A percentile compares a stretch with the other conserved stretches of the same genome.
phyloP scores from a whole-genome alignment of 1,284 basidiomycete genomes.

The Dichomitus squalens region DNA sequence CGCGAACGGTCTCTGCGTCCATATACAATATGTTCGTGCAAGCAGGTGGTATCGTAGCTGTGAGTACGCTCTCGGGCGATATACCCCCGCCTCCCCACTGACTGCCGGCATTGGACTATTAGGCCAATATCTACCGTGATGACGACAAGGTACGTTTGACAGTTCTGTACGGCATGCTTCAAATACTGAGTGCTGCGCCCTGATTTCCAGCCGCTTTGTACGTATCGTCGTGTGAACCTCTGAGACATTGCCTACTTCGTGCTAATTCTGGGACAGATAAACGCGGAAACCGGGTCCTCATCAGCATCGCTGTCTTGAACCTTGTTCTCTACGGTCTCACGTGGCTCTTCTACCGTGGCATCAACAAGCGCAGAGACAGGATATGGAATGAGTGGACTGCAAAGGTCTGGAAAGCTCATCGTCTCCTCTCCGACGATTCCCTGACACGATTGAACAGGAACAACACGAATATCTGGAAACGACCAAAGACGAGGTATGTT shows the following conservation, averaged over 20 bases:
- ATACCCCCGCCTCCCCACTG: background rate
- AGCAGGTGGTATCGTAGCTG: constrained; percentile 51
- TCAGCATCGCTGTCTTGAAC: constrained; percentile 38
- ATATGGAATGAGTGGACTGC: constrained; percentile 55
- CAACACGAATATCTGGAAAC: constrained; percentile 56
- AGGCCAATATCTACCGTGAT: constrained; percentile 37
- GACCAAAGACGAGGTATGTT: constrained; percentile 49
- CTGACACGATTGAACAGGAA: constrained; percentile 39
- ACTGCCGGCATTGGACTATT: background rate
- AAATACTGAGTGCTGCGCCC: background rate
- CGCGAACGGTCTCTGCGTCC: constrained; percentile 57
- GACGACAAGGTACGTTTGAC: constrained; percentile 32
- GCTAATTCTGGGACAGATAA: constrained; percentile 36
- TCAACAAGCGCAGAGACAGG: constrained; percentile 53
- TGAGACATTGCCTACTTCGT: background rate
- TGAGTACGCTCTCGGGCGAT: constrained; percentile 30
- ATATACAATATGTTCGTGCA: constrained; percentile 71
- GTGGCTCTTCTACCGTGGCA: constrained; percentile 54
- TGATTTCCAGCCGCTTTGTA: constrained; percentile 47
- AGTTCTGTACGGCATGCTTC: background rate
- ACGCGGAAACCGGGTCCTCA: constrained; percentile 40
- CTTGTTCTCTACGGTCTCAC: constrained; percentile 52
- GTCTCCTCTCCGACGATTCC: background rate
- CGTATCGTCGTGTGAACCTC: constrained; percentile 17
- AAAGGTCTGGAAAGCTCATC: constrained; percentile 39